These are phyloP conservation scores for Kalanchoe fedtschenkoi DNA, from an alignment of 164 flowering plant species.

Conservation along the genomic window DNA sequence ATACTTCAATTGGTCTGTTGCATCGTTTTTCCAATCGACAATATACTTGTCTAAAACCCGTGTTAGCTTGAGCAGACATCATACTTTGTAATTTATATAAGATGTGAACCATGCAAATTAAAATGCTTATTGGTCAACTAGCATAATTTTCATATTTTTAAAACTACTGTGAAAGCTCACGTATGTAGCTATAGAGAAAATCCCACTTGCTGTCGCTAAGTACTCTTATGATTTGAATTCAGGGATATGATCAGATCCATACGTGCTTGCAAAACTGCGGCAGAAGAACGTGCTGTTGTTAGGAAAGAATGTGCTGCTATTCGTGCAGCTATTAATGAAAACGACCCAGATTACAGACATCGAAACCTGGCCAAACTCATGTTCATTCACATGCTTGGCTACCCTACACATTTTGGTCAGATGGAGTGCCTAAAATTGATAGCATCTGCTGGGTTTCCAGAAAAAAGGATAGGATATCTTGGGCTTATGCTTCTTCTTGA, in stretches of 20 bases:
- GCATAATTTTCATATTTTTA: no score
- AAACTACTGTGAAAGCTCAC: no score
- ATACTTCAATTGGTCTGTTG: not conserved
- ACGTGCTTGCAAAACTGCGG: constrained; percentile 98
- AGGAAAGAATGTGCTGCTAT: constrained; percentile 98
- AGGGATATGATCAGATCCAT: constrained; percentile 99
- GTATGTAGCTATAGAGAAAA: not conserved
- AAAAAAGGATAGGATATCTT: constrained; percentile 97
- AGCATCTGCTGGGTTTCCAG: constrained; percentile 95
- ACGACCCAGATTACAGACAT: constrained; percentile 86
- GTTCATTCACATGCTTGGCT: constrained; percentile 99
- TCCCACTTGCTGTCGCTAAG: not conserved
- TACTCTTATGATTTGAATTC: constrained; percentile 9
- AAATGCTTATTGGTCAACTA: no score
- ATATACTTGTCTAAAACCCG: not conserved
- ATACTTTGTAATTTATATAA: no score
- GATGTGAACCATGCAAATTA: no score
- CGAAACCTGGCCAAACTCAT: constrained; percentile 96
- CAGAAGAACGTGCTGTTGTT: constrained; percentile 97
- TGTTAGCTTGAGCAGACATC: not conserved
- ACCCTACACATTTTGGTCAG: constrained; percentile 99
- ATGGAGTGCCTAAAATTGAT: constrained; percentile 98
- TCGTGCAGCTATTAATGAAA: constrained; percentile 86
- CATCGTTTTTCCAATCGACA: not conserved
- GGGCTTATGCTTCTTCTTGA: constrained; percentile 98